Evolutionary conservation across 768 basidiomycete species (phyloP), one percentile per base, ranked within the genome.

Genomic region (Pisolithus microcarpus): DNA sequence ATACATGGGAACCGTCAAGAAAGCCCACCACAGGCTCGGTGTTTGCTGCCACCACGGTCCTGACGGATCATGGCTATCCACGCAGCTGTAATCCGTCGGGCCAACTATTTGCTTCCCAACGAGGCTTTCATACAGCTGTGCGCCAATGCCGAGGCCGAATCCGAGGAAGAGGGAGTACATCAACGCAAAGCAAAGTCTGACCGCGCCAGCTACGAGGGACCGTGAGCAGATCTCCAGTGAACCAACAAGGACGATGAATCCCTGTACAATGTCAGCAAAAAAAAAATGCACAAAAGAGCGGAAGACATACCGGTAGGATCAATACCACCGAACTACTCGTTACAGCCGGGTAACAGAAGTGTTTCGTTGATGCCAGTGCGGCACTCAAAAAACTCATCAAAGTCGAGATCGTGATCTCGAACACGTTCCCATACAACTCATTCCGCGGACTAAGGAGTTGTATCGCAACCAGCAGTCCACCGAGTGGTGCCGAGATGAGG

Each of bases 111-210:
- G 46, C 2, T 64, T 64, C 4, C 72, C 69, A 0, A 82, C 76
- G 34, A 89, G 75, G 49, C 73, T 76, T 46, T 77, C 68, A 59
- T 80, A 93, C 3, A 86, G 61, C 53, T 86, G 75, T 0, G 81
- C 82, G 4, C 91, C 89, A 43, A 92, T 87, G 0, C 87, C 80
- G 9, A 91, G 79, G 5, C 91, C 91, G 62, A 93, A 89, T 0
- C 85, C 84, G 7, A 86, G 72, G 64, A 84, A 84, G 16, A 84
- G 72, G n/a, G 85, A 82, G 61, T 92, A 93, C 51, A 87, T 76
- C 48, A 87, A 73, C 23, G 87, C 78, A 59, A 87, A 92, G 57
- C 86, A 87, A 15, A 92, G 73, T 37, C 88, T 77, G 30, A 92
- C 89, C 10, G 87, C 84, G n/a, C 91, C 89, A 0, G 87, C 75